Evolutionary conservation across 257 asterid species (phyloP).

Genomic region (Nicotiana sylvestris): DNA sequence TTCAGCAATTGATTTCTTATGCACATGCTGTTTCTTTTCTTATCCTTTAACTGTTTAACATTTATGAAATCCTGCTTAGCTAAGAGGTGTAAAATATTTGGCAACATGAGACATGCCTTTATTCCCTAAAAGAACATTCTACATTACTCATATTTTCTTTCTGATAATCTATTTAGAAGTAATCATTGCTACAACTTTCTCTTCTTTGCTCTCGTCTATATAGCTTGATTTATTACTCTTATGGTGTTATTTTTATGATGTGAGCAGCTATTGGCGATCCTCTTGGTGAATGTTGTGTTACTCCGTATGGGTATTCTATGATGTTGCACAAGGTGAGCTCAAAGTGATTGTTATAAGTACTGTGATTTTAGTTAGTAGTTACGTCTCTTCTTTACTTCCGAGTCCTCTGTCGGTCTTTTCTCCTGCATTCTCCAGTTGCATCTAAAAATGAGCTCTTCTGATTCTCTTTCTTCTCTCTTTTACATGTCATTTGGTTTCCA

Average conservation of each 20-base stretch:
- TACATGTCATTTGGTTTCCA: background rate
- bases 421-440: background rate
- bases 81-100: too few species aligned
- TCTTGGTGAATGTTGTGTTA: constrained; percentile 85
- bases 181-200: too few species aligned
- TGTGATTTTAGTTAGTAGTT: background rate
- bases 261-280: constrained; percentile 83
- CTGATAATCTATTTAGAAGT: too few species aligned
- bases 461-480: background rate
- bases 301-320: constrained; percentile 76
- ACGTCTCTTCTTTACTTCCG: background rate
- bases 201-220: background rate
- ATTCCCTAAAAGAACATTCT: too few species aligned
- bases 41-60: too few species aligned
- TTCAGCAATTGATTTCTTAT: too few species aligned
- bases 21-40: too few species aligned
- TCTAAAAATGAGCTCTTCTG: background rate
- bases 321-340: constrained; percentile 75
- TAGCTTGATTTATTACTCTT: background rate
- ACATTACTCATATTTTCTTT: too few species aligned
- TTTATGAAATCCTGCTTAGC: too few species aligned
- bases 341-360: background rate
- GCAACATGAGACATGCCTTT: too few species aligned
- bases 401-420: background rate
- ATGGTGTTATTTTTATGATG: constrained; percentile 8